A percentile compares a stretch with the other conserved stretches of the same genome.
Conservation (phyloP, 352 stramenopile genomes). For the Elongisporangium anandrum region DNA sequence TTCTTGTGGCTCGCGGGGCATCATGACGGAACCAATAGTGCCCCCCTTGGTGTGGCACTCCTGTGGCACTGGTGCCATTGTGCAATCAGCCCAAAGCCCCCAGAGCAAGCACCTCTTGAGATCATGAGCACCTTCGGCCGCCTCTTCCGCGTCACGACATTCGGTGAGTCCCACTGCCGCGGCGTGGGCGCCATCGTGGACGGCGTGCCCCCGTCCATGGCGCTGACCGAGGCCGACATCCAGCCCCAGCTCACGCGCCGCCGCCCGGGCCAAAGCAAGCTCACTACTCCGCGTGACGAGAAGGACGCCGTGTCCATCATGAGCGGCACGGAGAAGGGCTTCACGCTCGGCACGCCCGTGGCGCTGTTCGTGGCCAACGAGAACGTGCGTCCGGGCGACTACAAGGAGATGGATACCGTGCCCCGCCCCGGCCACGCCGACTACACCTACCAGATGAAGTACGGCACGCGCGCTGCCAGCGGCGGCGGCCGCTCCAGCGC, state of each 20-base stretch:
- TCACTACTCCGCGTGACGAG: constrained; percentile 98
- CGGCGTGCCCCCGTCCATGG: constrained; percentile 95
- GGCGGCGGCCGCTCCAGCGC: constrained; percentile 95
- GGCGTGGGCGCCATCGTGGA: constrained; percentile 97
- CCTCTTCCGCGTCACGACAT: constrained; percentile 98
- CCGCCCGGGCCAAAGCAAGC: constrained; percentile 95
- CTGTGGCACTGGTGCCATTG: neutral
- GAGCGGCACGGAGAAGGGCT: constrained; percentile 91
- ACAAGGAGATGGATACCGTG: constrained; percentile 95
- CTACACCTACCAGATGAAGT: constrained; percentile 99
- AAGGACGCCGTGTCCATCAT: constrained; percentile 97
- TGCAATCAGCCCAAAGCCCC: neutral
- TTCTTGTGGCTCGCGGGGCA: neutral
- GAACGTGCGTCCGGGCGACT: constrained; percentile 95
- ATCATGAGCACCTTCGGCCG: constrained; percentile 93
- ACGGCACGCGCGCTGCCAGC: constrained; percentile 95
- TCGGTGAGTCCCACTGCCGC: constrained; percentile 98
- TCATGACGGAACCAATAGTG: neutral
- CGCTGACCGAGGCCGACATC: constrained; percentile 93
- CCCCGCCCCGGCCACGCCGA: constrained; percentile 95
- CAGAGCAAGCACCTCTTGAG: constrained; percentile 1
- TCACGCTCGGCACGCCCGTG: constrained; percentile 96
- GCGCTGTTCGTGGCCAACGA: constrained; percentile 97
- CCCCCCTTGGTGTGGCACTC: neutral
- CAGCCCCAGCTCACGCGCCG: constrained; percentile 97